Base-by-base conservation (phyloP, 2,329 filamentous ascomycete species). In the Plenodomus biglobosus region DNA sequence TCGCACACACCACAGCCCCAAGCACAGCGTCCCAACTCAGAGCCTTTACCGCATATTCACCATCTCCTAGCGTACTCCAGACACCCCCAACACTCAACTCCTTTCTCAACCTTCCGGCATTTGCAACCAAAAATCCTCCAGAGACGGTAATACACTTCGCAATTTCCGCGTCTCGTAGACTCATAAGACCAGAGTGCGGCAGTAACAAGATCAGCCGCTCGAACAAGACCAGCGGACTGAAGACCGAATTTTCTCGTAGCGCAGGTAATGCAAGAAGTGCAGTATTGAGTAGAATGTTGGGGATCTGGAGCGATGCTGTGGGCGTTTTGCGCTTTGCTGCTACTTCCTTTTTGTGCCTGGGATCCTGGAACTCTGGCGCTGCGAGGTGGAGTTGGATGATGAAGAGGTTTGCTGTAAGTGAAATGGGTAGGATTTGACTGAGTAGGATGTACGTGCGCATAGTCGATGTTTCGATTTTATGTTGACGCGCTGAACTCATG, bases 1-100 rank as follows among this genome's bases (percentile, higher is more conserved):
- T 52, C 6, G 40, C 40, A 44, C 42, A 55, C 3, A 67, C 44
- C n/a, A 59, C 22, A 2, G 32, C 38, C 7, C 59, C 57, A 15
- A 66, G 6, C 8, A 61, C 38, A n/a, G 52, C 56, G 56, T 69
- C 65, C 60, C 63, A 68, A 1, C 52, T 64, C 27, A 69, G 36
- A 30, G 61, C 56, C 42, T 56, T 66, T 1, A 65, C 56, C 20
- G 64, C 49, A 48, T 46, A 34, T 38, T 54, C 42, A 24, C 56
- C 42, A n/a, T 50, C 21, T 13, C 38, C 34, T 8, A 66, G 38
- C 5, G 49, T 53, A 4, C 35, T 38, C 0, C 53, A 1, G 1
- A 65, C 45, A 15, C 51, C 51, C 2, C 44, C 18, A 3, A 53
- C 15, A 1, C 13, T 41, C n/a, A 55, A 30, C 0, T 46, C 51